phyloP scores from a whole-genome alignment of 176 grass and related monocot species.

The Aechmea fasciata region DNA sequence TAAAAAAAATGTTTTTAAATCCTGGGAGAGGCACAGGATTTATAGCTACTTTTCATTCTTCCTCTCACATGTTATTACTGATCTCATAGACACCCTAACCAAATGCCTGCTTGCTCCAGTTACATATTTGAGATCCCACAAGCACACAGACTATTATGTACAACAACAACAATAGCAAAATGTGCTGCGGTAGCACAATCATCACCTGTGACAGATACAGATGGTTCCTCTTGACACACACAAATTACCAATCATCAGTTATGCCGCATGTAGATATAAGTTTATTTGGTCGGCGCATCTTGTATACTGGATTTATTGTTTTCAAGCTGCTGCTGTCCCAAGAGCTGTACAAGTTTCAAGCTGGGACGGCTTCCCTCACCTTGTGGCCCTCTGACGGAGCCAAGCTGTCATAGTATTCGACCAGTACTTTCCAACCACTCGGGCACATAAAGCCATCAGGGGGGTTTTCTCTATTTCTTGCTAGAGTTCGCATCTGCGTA shows the following conservation, averaged over 20 bases:
- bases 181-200: not conserved
- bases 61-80: no score
- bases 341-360: conserved; percentile 22
- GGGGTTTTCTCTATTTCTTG: conserved; percentile 64
- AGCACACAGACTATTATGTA: not conserved
- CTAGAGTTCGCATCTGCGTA: conserved; percentile 76
- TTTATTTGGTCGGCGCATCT: not conserved
- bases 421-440: conserved; percentile 81
- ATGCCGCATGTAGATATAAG: not conserved
- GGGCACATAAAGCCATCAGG: conserved; percentile 98
- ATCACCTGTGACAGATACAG: not conserved
- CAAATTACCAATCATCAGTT: not conserved
- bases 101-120: not conserved
- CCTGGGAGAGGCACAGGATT: no score
- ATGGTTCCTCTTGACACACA: not conserved
- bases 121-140: not conserved
- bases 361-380: conserved; percentile 55
- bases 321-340: not conserved
- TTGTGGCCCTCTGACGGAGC: conserved; percentile 34
- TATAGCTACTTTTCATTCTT: no score
- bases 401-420: conserved; percentile 80
- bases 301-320: not conserved
- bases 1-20: no score
- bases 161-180: not conserved
- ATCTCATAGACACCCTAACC: no score